A percentile compares a stretch with the other conserved stretches of the same genome.
Conservation (phyloP, 2,329 filamentous ascomycete species). For the Diplocarpon mali region DNA sequence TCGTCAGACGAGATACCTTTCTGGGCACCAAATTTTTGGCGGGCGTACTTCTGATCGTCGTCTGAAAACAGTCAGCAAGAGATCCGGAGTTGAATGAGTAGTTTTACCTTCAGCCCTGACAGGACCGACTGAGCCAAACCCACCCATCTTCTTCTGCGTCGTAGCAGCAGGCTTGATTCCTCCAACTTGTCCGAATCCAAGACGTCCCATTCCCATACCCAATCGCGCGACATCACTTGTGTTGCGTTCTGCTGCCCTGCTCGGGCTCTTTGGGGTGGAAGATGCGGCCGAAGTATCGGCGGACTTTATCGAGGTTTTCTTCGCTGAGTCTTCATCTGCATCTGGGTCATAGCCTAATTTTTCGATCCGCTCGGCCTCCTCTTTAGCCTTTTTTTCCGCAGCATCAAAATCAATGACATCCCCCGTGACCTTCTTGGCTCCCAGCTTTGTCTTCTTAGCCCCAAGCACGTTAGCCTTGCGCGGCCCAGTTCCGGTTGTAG, state of each 20-base stretch:
- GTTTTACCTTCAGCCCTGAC: conserved; percentile 61
- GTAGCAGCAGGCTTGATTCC: conserved; percentile 29
- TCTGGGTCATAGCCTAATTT: conserved; percentile 94
- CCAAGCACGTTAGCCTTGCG: conserved; percentile 80
- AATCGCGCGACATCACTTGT: conserved; percentile 77
- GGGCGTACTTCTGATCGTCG: conserved; percentile 74
- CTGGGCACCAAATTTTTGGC: conserved; percentile 78
- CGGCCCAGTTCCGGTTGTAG: conserved; percentile 47
- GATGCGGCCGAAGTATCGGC: conserved; percentile 48
- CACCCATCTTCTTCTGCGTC: conserved; percentile 46
- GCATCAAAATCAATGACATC: conserved; percentile 92
- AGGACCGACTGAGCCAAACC: conserved; percentile 76
- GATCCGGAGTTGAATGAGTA: neutral
- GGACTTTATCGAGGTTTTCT: conserved; percentile 24
- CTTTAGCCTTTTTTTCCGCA: conserved; percentile 92
- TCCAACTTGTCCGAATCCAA: conserved; percentile 26
- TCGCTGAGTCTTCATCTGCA: conserved; percentile 50
- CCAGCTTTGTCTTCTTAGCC: conserved; percentile 78
- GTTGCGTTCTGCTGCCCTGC: conserved; percentile 49
- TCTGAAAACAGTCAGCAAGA: conserved; percentile 33
- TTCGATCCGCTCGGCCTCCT: conserved; percentile 91
- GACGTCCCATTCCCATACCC: conserved; percentile 46
- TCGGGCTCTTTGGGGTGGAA: conserved; percentile 67
- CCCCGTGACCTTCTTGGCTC: conserved; percentile 77
- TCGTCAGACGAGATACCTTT: conserved; percentile 98